Conservation (phyloP, 345 rosid genomes). For the Bruguiera sexangula region DNA sequence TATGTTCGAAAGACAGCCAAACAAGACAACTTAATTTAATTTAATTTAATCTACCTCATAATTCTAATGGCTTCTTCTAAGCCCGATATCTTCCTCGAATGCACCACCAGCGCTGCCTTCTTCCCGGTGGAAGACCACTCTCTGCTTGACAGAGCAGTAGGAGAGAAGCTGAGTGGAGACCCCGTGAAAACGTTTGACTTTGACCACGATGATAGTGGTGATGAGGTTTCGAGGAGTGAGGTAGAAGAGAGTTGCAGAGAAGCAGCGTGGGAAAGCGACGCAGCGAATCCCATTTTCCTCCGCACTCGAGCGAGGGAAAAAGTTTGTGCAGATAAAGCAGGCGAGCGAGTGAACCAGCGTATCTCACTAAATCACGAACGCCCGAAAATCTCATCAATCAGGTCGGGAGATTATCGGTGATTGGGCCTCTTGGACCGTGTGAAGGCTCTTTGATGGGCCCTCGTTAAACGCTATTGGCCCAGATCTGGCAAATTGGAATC, state of each 20-base stretch:
- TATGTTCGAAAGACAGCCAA: neutral
- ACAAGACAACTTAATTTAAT: neutral
- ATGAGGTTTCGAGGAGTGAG: neutral
- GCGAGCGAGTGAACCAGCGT: neutral
- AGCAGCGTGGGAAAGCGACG: slow-evolving; percentile 28
- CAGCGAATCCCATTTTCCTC: slow-evolving; percentile 42
- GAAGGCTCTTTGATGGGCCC: too few relatives aligned
- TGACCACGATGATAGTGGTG: slow-evolving; percentile 16
- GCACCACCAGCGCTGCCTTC: slow-evolving; percentile 26
- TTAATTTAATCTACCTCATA: slow-evolving; percentile 37
- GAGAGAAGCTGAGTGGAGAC: slow-evolving; percentile 36
- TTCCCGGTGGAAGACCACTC: too few relatives aligned
- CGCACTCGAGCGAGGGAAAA: neutral
- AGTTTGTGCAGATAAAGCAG: neutral
- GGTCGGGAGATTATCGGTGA: too few relatives aligned
- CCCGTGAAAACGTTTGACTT: slow-evolving; percentile 34
- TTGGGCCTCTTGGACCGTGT: too few relatives aligned
- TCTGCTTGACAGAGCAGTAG: slow-evolving; percentile 5
- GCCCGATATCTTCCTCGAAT: slow-evolving; percentile 51
- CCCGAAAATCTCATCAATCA: too few relatives aligned
- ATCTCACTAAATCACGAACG: too few relatives aligned
- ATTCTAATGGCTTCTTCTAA: slow-evolving; percentile 76
- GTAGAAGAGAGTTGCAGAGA: slow-evolving; percentile 30
- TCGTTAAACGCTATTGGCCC: too few relatives aligned
- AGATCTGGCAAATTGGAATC: too few relatives aligned